Base-by-base conservation (phyloP, 169 alveolate species). In the Eimeria praecox region DNA sequence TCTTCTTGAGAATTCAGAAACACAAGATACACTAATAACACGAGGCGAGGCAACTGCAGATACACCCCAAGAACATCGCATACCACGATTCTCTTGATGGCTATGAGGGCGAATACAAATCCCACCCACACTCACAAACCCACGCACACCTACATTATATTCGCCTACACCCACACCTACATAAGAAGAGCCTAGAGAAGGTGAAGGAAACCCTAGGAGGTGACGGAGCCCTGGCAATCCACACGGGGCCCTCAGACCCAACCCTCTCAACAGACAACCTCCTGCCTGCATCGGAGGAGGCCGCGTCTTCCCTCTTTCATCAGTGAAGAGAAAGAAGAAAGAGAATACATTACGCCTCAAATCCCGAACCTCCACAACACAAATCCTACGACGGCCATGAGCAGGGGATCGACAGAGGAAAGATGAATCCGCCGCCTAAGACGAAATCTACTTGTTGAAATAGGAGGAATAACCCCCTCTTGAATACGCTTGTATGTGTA, bases 211-310 rank as follows among this genome's bases (percentile, higher is more conserved):
- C 20, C 24, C 62, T 52, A 16, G 69, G 0, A 20, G 22, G 69
- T 9, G 27, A n/a, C 69, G 69, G 69, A 59, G 20, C 8, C 30
- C 69, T 16, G 2, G 20, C 69, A 22, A 59, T 22, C 69, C 20
- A 59, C 30, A 59, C 69, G 30, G 69, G 30, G 30, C 69, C 69
- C 69, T 59, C 69, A 59, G 69, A n/a, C 69, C 69, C 2, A 30
- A 71, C 46, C 22, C 42, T 46, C 27, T 30, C 42, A 12, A 14
- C 49, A 30, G 20, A 38, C 40, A 27, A 52, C 42, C 16, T 44
- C 91, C 6, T 20, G 73, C 6, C 91, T 54, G 66, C 91, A 40
- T 49, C 33, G 73, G 75, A 44, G 30, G 52, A 59, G 69, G 69
- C 0, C 8, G 69, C 20, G 69, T 22, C 69, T 5, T 0, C 27